Evolutionary conservation across 257 asterid species (phyloP), one percentile per base, ranked within the genome.

Genomic region (Ophiorrhiza pumila): DNA sequence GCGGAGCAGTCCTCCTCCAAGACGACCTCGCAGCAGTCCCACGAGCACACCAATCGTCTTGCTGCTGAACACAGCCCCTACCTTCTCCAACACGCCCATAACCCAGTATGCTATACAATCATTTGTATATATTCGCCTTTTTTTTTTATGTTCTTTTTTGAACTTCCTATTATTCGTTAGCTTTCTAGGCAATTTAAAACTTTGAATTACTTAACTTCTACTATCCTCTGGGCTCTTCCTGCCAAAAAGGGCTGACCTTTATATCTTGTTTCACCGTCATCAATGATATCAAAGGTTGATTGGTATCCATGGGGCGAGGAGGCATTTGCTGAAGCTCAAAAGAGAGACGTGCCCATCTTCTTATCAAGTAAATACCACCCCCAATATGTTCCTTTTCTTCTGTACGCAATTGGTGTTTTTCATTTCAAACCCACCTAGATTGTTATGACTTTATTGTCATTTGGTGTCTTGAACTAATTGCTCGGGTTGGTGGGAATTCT

Each of bases 291-390:
- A 32, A 78, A 93, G 96, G 96, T 94, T 72, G 86, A 94, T 74
- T 94, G 99, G 97, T 91, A 88, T 86, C 97, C 97, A n/a, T 91
- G 97, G 99, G 93, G 91, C 1, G 97, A 94, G 75, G 97, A 91
- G 85, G 99, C 97, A 4, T 91, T 94, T 81, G 72, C 87, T 6
- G 97, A 87, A 85, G 99, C 97, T 83, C 90, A 95, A 46, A 87
- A 65, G 81, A 87, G 97, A 70, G 96, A 94, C 49, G 87, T 80
- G 52, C 99, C 99, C 4, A 90, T 94, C 83, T 94, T 94, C 79
- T 79, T 94, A 68, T 94, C 97, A 76, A 91, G 97, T 94, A 82
- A 69, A 52, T 73, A 13, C 59, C 31, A 8, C 27, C 4, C 9
- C 31, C 42, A 6, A 2, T 20, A 13, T 81, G 34, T 41, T 46